Evolutionary conservation across 1,139 yeast species (phyloP), one percentile per base, ranked within the genome.

Genomic region (Hanseniaspora sp.): DNA sequence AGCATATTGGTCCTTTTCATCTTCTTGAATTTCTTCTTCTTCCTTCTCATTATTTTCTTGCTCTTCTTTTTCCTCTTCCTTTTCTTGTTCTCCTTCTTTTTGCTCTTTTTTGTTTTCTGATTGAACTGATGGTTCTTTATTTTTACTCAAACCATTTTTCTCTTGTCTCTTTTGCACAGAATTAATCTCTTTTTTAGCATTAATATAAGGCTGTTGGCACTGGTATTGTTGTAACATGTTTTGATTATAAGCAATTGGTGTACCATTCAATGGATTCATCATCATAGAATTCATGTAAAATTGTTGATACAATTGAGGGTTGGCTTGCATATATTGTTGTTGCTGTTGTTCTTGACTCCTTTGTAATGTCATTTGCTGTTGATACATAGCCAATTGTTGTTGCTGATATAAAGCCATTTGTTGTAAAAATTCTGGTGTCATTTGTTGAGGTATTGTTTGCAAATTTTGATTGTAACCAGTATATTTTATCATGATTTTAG

Each of bases 1-100:
- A 33, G 44, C 35, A 39, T 45, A 38, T 7, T 55, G 48, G 23
- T 55, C 44, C 12, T 58, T 57, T 44, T 37, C 55, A 12, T 53
- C 53, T 44, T 55, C 57, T 46, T 47, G n/a, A 7, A 15, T 17
- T 17, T 56, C 54, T 11, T 52, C 47, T 44, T 42, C 46, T 15
- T 17, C 35, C 6, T 42, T 38, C 31, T 46, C 54, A 7, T 52
- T 56, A 3, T 49, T 49, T 30, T 48, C 56, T 29, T 52, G 52
- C 4, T 45, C 55, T n/a, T 54, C 37, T 30, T 59, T 60, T 23
- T 57, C 58, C 34, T 56, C 42, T 31, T 46, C 45, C 31, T 58
- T 49, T 44, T 46, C 28, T 18, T 55, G 45, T 46, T 58, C 60
- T 4, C 53, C 55, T 38, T 55, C 52, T 42, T 56, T 56, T 46